phyloP scores from a whole-genome alignment of 768 basidiomycete species.

The Boletus huronensis region DNA sequence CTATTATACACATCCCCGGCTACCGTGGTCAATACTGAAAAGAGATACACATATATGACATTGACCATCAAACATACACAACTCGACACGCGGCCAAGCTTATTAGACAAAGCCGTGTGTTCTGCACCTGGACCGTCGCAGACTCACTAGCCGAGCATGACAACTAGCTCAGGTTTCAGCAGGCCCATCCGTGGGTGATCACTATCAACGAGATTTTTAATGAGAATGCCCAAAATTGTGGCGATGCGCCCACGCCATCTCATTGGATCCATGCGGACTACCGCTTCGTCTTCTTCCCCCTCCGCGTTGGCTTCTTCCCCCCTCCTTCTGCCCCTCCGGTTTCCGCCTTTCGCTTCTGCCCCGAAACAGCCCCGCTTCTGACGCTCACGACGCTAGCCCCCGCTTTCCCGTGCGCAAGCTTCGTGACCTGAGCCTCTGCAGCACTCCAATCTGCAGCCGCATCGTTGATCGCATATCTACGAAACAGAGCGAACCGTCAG shows the following conservation, averaged over 20 bases:
- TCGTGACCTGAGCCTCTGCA: constrained; percentile 70
- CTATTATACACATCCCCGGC: not conserved
- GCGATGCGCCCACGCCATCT: not conserved
- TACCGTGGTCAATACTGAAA: not conserved
- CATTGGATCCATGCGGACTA: constrained; percentile 6
- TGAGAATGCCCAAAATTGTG: not conserved
- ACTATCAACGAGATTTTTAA: not conserved
- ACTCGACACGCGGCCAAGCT: too few relatives aligned
- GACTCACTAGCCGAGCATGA: not conserved
- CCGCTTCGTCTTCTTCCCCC: constrained; percentile 41
- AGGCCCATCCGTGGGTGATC: not conserved
- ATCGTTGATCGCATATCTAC: constrained; percentile 75
- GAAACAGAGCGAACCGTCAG: not conserved
- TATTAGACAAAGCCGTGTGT: not conserved
- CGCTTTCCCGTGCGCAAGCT: constrained; percentile 40
- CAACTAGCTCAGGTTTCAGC: too few relatives aligned
- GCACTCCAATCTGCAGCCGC: constrained; percentile 65
- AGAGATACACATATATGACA: too few relatives aligned
- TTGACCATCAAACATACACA: too few relatives aligned
- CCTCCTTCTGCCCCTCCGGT: constrained; percentile 31
- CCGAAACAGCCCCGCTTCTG: constrained; percentile 40
- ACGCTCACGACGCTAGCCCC: constrained; percentile 77
- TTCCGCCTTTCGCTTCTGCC: constrained; percentile 58
- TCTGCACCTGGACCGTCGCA: not conserved
- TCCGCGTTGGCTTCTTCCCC: constrained; percentile 49